Conservation (phyloP, 352 stramenopile species). For the Pythium coloratum region DNA sequence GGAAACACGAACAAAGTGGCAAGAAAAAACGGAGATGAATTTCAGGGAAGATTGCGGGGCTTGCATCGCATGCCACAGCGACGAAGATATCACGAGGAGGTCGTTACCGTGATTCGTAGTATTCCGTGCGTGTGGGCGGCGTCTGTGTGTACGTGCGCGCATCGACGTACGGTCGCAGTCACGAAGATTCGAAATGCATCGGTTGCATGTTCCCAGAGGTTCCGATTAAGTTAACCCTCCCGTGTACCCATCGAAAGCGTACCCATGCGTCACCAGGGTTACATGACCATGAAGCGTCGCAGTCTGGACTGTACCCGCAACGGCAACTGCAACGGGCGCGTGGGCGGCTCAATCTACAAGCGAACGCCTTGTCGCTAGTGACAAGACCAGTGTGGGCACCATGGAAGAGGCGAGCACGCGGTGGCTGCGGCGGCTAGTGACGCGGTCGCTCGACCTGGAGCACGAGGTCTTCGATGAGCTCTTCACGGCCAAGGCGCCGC, state of each 20-base stretch:
- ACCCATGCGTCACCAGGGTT: not conserved
- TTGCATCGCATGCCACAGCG: not conserved
- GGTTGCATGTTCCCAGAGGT: not conserved
- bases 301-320: not conserved
- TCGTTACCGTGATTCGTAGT: not conserved
- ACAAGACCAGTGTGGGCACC: not conserved
- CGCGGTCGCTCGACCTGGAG: slow-evolving; percentile 59
- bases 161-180: not conserved
- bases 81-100: not conserved
- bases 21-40: not conserved
- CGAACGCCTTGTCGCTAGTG: not conserved
- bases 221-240: not conserved
- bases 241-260: not conserved
- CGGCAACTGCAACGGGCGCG: not conserved
- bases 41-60: not conserved
- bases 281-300: slow-evolving; percentile 6
- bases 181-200: not conserved
- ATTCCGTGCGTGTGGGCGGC: not conserved
- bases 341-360: not conserved
- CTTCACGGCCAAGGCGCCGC: slow-evolving; percentile 34
- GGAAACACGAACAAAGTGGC: not conserved
- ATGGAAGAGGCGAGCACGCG: slow-evolving; percentile 57
- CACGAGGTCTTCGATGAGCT: slow-evolving; percentile 54
- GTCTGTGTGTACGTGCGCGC: not conserved
- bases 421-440: slow-evolving; percentile 72